A percentile compares a stretch with the other conserved stretches of the same genome.
These are phyloP conservation scores for Massarina eburnea DNA, from an alignment of 2,329 filamentous ascomycete species.

Conservation along the genomic window DNA sequence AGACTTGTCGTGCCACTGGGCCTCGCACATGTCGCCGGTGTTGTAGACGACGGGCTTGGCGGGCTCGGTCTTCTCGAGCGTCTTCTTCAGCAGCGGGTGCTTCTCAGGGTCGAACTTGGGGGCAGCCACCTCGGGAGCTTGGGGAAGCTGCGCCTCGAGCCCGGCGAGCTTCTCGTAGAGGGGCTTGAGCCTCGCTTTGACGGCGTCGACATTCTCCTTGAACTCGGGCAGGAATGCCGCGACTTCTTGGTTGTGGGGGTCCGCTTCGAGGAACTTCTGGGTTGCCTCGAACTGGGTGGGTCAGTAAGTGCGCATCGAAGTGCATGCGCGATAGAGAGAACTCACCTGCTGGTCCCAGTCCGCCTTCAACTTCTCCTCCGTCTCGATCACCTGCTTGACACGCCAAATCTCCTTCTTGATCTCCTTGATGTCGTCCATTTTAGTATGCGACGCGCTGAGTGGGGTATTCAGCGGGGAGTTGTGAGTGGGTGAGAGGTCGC, in stretches of 20 bases:
- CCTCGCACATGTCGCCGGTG: constrained; percentile 87
- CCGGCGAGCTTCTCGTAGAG: constrained; percentile 66
- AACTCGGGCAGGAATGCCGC: constrained; percentile 79
- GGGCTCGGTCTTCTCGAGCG: constrained; percentile 43
- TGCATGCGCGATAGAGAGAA: background rate
- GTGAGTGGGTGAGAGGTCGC: constrained; percentile 3
- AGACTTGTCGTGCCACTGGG: constrained; percentile 86
- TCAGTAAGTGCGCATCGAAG: background rate
- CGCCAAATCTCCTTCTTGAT: constrained; percentile 30
- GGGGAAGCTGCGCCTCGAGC: constrained; percentile 51
- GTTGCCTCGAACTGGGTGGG: constrained; percentile 55
- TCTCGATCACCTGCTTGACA: constrained; percentile 25
- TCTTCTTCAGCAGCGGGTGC: constrained; percentile 68
- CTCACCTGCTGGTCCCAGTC: constrained; percentile 20
- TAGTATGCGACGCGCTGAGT: constrained; percentile 4
- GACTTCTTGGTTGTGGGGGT: constrained; percentile 80
- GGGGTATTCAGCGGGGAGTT: background rate
- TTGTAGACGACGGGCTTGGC: constrained; percentile 62
- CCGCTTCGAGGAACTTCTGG: constrained; percentile 72
- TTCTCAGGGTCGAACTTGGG: constrained; percentile 77
- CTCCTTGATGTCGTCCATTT: constrained; percentile 28
- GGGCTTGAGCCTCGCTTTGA: constrained; percentile 73
- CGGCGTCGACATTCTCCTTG: constrained; percentile 75
- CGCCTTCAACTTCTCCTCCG: constrained; percentile 20
- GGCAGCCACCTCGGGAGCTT: constrained; percentile 36